Evolutionary conservation across 495 filamentous ascomycete genomes (phyloP), one percentile per base, ranked within the genome.

Genomic region (Viridothelium virens): DNA sequence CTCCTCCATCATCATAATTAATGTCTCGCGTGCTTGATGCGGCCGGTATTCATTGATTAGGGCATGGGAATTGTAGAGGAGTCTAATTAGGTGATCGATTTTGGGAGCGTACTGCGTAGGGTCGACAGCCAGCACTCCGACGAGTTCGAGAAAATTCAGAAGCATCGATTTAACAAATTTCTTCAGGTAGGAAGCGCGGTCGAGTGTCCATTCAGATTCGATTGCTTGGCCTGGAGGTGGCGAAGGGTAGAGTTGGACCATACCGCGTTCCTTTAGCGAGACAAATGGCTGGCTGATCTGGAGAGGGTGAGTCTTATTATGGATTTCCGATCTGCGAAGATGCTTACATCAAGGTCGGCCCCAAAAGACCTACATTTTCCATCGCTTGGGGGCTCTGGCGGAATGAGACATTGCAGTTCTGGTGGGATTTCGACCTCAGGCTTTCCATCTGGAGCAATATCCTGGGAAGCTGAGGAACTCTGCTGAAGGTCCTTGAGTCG

Each of bases 41-140:
- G 94, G 95, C 33, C 94, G 87, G 75, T 97, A 97, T 66, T 94
- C 87, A 74, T 98, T 98, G 61, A 97, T 83, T 25, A 93, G 82
- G 68, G 92, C 89, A 74, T 97, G 91, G 63, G 92, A 88, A 76
- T 97, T 96, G 71, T 91, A 85, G 65, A 93, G 87, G 3, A 97
- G 70, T 34, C 85, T 89, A 70, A 86, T 81, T n/a, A 98, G 69
- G 70, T 96, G 86, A 2, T 84, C 77, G 37, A 92, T 81, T 71
- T 93, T 92, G 18, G 86, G 25, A 14, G 25, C 31, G 53, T 82
- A 77, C 16, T 83, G 47, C 5, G 61, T 80, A 0, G 91, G 88
- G 33, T 87, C 80, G 2, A 85, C 76, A 14, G 82, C 79, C 53
- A 97, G 80, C 6, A 89, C 76, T 10, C 89, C 88, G 1, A 90